Evolutionary conservation across 768 basidiomycete species (phyloP).

Genomic region (Termitomyces sp.): DNA sequence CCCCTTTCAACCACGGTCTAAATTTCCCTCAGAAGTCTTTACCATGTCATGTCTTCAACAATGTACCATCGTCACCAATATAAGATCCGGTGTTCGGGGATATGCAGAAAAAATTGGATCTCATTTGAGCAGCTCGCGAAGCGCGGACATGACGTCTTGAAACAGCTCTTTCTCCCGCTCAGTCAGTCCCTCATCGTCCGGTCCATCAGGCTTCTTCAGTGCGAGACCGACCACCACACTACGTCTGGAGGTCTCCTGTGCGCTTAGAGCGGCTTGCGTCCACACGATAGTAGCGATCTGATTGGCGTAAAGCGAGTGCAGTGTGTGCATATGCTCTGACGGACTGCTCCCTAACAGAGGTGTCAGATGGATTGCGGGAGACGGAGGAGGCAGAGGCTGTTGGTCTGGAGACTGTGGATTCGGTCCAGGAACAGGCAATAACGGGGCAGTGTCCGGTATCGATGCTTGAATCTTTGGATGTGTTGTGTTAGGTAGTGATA

Average conservation of each 20-base stretch:
- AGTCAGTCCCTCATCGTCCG: conserved; percentile 21
- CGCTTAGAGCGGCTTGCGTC: conserved; percentile 42
- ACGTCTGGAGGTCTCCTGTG: conserved; percentile 41
- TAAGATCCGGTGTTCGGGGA: neutral
- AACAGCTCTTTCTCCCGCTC: conserved; percentile 44
- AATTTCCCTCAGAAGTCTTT: neutral
- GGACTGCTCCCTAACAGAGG: conserved; percentile 75
- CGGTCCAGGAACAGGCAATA: conserved; percentile 36
- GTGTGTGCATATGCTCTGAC: conserved; percentile 61
- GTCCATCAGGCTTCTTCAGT: conserved; percentile 37
- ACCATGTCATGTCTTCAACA: neutral
- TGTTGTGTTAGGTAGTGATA: neutral
- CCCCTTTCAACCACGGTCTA: neutral
- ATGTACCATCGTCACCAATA: neutral
- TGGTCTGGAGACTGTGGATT: conserved; percentile 31
- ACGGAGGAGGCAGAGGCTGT: conserved; percentile 50
- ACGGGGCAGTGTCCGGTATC: conserved; percentile 59
- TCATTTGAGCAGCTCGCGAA: conserved; percentile 32
- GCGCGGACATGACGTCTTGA: conserved; percentile 44
- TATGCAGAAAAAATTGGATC: neutral
- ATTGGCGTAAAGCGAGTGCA: conserved; percentile 79
- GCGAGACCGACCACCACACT: conserved; percentile 78
- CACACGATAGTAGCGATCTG: conserved; percentile 88
- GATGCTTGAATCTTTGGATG: conserved; percentile 71
- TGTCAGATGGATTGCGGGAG: conserved; percentile 71